A percentile compares a stretch with the other conserved stretches of the same genome.
phyloP scores from a whole-genome alignment of 208 protist genomes.

The Strigomonas oncopelti region DNA sequence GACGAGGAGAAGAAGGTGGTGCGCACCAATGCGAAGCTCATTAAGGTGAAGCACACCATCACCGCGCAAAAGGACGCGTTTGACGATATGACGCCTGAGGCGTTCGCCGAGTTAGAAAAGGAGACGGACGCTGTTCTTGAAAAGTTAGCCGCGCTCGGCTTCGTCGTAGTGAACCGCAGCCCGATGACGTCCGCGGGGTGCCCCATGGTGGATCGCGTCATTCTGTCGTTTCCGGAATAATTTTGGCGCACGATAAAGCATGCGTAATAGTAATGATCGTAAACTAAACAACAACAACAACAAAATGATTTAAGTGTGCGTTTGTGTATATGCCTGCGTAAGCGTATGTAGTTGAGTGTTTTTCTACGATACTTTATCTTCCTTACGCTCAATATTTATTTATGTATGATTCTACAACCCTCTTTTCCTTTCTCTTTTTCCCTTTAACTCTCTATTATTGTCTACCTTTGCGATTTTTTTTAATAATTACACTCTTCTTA shows the following conservation, averaged over 20 bases:
- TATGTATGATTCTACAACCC: no score
- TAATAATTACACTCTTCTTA: neutral
- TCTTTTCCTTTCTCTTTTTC: no score
- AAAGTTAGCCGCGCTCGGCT: conserved; percentile 55
- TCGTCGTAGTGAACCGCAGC: conserved; percentile 48
- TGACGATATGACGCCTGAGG: conserved; percentile 44
- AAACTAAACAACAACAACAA: neutral
- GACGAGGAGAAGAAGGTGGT: conserved; percentile 56
- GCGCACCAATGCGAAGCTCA: conserved; percentile 78
- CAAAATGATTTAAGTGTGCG: no score
- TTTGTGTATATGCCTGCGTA: neutral
- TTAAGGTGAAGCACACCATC: conserved; percentile 57
- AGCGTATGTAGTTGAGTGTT: neutral
- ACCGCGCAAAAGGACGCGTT: conserved; percentile 33
- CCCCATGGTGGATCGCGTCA: conserved; percentile 77
- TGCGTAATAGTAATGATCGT: neutral
- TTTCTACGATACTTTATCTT: no score
- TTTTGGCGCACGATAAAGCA: neutral
- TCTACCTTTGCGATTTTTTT: neutral
- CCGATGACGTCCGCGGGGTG: conserved; percentile 72
- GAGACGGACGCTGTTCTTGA: conserved; percentile 43
- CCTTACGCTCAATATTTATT: no score
- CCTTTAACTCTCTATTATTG: neutral
- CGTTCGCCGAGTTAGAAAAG: conserved; percentile 26
- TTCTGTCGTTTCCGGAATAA: conserved; percentile 56